Evolutionary conservation across 75 land plant genomes (phyloP).

Genomic region (Cryptomeria japonica): DNA sequence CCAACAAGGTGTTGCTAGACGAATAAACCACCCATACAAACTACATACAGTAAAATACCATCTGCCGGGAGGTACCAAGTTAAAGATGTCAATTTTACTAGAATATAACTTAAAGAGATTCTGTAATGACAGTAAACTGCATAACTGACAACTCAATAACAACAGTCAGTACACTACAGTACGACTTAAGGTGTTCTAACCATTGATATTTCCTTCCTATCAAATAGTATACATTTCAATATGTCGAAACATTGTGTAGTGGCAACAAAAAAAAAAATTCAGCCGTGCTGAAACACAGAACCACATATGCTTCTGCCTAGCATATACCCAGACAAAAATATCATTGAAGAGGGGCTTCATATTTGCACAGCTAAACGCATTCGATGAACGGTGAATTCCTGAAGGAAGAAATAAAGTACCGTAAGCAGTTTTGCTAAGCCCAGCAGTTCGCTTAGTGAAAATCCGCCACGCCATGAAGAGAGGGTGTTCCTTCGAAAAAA

Average conservation of each 20-base stretch:
- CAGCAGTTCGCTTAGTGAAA: not conserved
- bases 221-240: not conserved
- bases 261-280: not conserved
- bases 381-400: not conserved
- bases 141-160: too few species aligned
- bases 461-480: not conserved
- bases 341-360: not conserved
- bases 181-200: not conserved
- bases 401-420: not conserved
- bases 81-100: too few species aligned
- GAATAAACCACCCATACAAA: too few species aligned
- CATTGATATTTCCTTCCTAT: not conserved
- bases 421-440: not conserved
- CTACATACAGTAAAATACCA: too few species aligned
- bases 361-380: too few species aligned
- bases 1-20: too few species aligned
- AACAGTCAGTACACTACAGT: not conserved
- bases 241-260: not conserved
- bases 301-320: not conserved
- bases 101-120: too few species aligned
- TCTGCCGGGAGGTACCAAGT: too few species aligned
- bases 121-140: too few species aligned
- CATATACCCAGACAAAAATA: not conserved
- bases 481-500: not conserved
- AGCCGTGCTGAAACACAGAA: not conserved